Evolutionary conservation across 164 flowering plant genomes (phyloP).

Genomic region (Tinospora cordifolia): DNA sequence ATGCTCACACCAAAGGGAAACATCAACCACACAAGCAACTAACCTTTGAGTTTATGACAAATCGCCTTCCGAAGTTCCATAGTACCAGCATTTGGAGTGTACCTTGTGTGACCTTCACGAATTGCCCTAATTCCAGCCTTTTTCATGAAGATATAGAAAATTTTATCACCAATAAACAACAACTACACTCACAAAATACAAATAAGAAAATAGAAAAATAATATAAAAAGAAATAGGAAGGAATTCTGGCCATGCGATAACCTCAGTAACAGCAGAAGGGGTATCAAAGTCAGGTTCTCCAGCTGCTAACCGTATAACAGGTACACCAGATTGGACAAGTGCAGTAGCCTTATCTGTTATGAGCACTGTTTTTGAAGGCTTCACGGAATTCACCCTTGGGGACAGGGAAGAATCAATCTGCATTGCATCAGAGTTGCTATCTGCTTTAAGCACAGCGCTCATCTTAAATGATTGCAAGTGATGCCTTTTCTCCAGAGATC

Average conservation of each 20-base stretch:
- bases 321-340: slow-evolving; percentile 81
- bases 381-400: slow-evolving; percentile 82
- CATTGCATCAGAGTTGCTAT: slow-evolving; percentile 22
- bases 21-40: slow-evolving; percentile 4
- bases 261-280: slow-evolving; percentile 74
- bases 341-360: slow-evolving; percentile 90
- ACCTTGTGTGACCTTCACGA: slow-evolving; percentile 85
- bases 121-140: slow-evolving; percentile 96
- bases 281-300: slow-evolving; percentile 99
- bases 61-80: slow-evolving; percentile 75
- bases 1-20: not conserved
- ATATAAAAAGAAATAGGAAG: not conserved
- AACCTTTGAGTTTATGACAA: slow-evolving; percentile 79
- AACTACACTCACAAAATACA: not conserved
- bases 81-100: slow-evolving; percentile 89
- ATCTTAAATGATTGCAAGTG: slow-evolving; percentile 16
- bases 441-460: slow-evolving; percentile 34
- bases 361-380: slow-evolving; percentile 86
- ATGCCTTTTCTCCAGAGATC: slow-evolving; percentile 26
- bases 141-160: not conserved
- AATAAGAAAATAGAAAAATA: not conserved
- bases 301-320: slow-evolving; percentile 80
- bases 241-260: slow-evolving; percentile 9
- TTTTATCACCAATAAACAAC: not conserved
- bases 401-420: slow-evolving; percentile 62